These are phyloP conservation scores for Colletotrichum costaricense DNA, from an alignment of 2,329 filamentous ascomycete genomes.

Conservation along the genomic window DNA sequence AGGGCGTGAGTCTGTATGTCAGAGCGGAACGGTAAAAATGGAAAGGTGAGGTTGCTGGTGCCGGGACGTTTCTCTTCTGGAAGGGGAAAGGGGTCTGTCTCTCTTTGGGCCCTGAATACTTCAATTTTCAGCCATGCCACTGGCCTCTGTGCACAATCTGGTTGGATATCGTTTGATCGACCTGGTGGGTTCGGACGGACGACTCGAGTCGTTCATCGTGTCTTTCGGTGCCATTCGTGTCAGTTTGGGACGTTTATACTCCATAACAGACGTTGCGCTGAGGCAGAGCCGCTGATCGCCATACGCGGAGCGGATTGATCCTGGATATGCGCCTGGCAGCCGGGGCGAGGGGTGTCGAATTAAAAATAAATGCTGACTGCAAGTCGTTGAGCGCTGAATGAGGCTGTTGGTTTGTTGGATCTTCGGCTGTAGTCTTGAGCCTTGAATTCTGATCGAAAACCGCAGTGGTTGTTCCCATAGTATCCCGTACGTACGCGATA, in stretches of 20 bases:
- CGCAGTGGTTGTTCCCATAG: too few species aligned
- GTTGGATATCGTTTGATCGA: not conserved
- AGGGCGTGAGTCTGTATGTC: not conserved
- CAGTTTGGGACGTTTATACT: not conserved
- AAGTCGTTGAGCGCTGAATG: not conserved
- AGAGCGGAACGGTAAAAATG: not conserved
- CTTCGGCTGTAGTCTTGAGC: too few species aligned
- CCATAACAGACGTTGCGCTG: conserved; percentile 3
- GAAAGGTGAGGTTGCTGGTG: not conserved
- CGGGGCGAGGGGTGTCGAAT: not conserved
- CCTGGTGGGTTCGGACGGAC: conserved; percentile 7
- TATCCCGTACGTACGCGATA: too few species aligned
- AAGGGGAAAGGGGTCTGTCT: not conserved
- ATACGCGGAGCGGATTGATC: conserved; percentile 1
- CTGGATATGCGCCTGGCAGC: not conserved
- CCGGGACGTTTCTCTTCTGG: not conserved
- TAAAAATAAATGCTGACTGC: not conserved
- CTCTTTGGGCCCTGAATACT: not conserved
- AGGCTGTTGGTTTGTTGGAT: too few species aligned
- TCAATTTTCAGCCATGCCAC: not conserved
- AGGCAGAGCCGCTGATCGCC: conserved; percentile 13
- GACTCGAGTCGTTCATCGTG: conserved; percentile 10
- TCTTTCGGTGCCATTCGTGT: conserved; percentile 6
- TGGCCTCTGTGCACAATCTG: not conserved
- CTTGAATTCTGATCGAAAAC: not conserved